These are phyloP conservation scores for Leptographium procerum DNA, from an alignment of 2,329 filamentous ascomycete species.

Conservation along the genomic window DNA sequence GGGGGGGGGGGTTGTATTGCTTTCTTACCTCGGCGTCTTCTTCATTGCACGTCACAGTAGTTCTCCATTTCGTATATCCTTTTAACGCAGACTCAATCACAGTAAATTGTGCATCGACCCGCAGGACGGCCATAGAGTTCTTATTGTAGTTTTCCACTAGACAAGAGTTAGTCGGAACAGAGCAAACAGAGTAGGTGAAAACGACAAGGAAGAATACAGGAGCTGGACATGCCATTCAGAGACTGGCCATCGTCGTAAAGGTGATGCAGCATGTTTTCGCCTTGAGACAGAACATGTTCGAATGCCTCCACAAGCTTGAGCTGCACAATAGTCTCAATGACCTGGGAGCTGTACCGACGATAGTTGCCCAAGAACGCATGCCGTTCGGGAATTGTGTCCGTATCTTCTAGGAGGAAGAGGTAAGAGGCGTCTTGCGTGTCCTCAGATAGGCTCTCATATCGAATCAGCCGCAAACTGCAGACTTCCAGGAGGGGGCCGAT, in stretches of 20 bases:
- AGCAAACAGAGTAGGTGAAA: background rate
- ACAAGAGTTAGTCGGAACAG: background rate
- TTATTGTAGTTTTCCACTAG: constrained; percentile 51
- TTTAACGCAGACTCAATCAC: constrained; percentile 82
- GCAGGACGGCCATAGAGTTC: constrained; percentile 59
- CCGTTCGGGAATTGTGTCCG: constrained; percentile 85
- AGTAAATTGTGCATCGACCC: constrained; percentile 79
- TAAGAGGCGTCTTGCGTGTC: constrained; percentile 71
- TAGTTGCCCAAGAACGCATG: constrained; percentile 97
- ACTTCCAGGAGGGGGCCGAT: constrained; percentile 70
- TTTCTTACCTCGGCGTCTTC: constrained; percentile 6
- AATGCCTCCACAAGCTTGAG: constrained; percentile 76
- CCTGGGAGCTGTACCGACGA: constrained; percentile 73
- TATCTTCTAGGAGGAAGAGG: constrained; percentile 80
- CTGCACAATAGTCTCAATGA: constrained; percentile 79
- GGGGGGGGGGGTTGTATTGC: too few species aligned
- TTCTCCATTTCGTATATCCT: constrained; percentile 72
- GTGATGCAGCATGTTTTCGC: constrained; percentile 61
- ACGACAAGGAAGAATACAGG: background rate
- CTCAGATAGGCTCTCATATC: constrained; percentile 78
- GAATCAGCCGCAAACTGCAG: constrained; percentile 71
- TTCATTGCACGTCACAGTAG: constrained; percentile 5
- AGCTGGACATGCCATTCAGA: constrained; percentile 46
- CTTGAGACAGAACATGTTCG: constrained; percentile 70
- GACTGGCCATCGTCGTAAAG: constrained; percentile 60